Base-by-base conservation (phyloP, 2,329 filamentous ascomycete species). In the Aphanoascus verrucosus region DNA sequence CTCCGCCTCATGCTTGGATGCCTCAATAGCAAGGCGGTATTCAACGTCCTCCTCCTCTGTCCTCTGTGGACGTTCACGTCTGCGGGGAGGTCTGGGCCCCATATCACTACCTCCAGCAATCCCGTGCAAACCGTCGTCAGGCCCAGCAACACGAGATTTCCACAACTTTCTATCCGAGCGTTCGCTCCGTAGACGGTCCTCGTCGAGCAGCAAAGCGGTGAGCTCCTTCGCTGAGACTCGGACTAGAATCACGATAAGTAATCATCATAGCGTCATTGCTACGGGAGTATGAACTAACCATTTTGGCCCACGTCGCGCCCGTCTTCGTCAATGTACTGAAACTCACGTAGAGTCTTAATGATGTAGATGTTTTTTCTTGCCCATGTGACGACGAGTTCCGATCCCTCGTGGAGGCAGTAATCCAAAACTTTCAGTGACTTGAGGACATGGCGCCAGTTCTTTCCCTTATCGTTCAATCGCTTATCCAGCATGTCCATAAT, bases 401-500 rank as follows among this genome's bases (percentile, higher is more conserved):
- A 96, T 46, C 93, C 93, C 69, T 98, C 93, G 68, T 98, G 93
- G 54, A 98, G 77, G 72, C 90, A 96, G 72, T 98, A 98, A 71
- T 98, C 93, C 55, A 97, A 79, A 51, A 98, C 93, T 70, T 98
- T 98, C 61, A 98, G 77, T 41, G 93, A 94, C 73, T 98, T 98
- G 56, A 98, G 76, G 11, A 98, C 93, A 69, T 98, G 93, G 63
- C 93, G 84, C 93, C 93, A 98, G 69, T 98, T 98, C 78, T 97
- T 98, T 66, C 93, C 93, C 72, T 98, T 97, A 72, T 98, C 93
- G 65, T 98, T 98, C 65, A 98, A 76, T 61, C 93, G 85, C 77
- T 97, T 97, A 73, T 98, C 93, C 61, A 98, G 78, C 88, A 98
- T 98, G 70, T 98, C 93, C 85, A 98, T 95, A 64, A 98, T 96